Evolutionary conservation across 257 asterid species (phyloP).

Genomic region (Petunia secreta): DNA sequence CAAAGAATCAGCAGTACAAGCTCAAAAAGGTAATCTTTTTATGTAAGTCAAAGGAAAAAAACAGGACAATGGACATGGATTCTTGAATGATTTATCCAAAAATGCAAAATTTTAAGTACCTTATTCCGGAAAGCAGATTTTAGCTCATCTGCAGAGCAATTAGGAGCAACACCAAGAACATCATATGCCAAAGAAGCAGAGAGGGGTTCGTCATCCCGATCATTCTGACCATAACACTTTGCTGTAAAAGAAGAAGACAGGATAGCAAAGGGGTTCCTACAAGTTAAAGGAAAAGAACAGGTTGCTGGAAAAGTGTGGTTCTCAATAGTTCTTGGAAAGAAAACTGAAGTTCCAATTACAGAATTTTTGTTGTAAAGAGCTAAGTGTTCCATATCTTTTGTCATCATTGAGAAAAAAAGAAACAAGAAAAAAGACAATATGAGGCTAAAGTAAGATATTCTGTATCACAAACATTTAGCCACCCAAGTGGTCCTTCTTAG

Average conservation of each 20-base stretch:
- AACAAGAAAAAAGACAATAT: not conserved
- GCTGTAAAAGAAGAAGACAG: constrained; percentile 36
- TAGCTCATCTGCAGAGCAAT: constrained; percentile 62
- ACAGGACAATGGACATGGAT: not conserved
- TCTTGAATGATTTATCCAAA: constrained; percentile 4
- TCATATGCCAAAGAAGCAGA: constrained; percentile 58
- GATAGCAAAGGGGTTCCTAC: constrained; percentile 15
- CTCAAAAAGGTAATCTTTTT: not conserved
- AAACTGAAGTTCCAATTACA: constrained; percentile 19
- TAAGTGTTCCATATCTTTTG: constrained; percentile 18
- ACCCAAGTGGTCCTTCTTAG: not conserved
- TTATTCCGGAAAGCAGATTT: constrained; percentile 88
- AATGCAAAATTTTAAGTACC: constrained; percentile 35
- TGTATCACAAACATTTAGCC: not conserved
- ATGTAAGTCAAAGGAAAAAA: not conserved
- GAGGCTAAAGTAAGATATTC: constrained; percentile 7
- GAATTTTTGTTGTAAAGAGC: constrained; percentile 2
- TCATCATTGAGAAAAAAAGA: not conserved
- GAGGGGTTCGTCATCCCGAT: constrained; percentile 39
- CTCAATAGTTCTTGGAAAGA: constrained; percentile 21
- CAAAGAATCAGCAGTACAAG: not conserved
- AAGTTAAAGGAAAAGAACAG: constrained; percentile 28
- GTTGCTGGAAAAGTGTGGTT: constrained; percentile 22
- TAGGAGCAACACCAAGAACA: constrained; percentile 70
- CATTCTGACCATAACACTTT: constrained; percentile 39